Evolutionary conservation across 495 filamentous ascomycete species (phyloP), one percentile per base, ranked within the genome.

Genomic region (Daldinia grandis): DNA sequence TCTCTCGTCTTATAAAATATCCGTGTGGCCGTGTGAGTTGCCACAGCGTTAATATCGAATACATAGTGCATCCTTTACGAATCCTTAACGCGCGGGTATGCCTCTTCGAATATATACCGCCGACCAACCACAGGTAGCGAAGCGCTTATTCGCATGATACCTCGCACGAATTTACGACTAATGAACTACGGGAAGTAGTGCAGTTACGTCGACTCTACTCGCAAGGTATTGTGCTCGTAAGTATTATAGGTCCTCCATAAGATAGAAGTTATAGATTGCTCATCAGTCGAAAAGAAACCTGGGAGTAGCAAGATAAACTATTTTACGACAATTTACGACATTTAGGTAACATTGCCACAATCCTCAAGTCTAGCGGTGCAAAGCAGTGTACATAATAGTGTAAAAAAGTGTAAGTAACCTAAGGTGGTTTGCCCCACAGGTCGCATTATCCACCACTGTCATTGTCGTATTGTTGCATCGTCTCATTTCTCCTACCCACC

Each of bases 121-220:
- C 57, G 25, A 33, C 62, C 33, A 54, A 55, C 54, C 49, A 42
- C 55, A 8, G 21, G 17, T 51, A 58, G 21, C 50, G 33, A 60
- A 49, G 63, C 64, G 69, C 69, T 67, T 72, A 72, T 59, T 68
- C 63, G 68, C 63, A 58, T 66, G 66, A 62, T 54, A 62, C 15
- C 25, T 61, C 58, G 38, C 33, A 53, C 37, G n/a, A 40, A 37
- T 12, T 42, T 37, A 44, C 25, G 17, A 47, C 37, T 37, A 37
- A 51, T 58, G 15, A 44, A 30, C 3, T 47, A 47, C 17, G 42
- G 42, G 19, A 47, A 24, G 10, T 28, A 12, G 25, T 30, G 27
- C 14, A 6, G 49, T 12, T 25, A 53, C 49, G 17, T 56, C n/a
- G n/a, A 56, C 30, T 47, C 53, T 57, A 24, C 33, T 17, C 14